Percentiles rank a stretch among this genome's conserved stretches.
phyloP scores from a whole-genome alignment of 1,139 yeast genomes.

The Scheffersomyces quercinus region DNA sequence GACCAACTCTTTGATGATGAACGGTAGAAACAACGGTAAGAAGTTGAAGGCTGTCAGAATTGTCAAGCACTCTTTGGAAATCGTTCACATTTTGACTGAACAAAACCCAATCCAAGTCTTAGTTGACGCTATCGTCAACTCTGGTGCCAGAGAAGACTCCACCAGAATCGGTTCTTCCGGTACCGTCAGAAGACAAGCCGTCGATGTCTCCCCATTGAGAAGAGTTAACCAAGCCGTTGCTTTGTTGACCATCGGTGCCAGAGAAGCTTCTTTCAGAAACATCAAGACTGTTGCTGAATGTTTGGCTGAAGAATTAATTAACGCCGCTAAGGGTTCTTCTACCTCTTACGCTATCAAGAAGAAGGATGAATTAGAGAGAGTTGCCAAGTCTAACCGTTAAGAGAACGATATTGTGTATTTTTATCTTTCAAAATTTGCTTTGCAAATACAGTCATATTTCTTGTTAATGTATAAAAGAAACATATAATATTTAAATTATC shows the following conservation, averaged over 20 bases:
- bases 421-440: constrained; percentile 16
- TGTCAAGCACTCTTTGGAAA: constrained; percentile 98
- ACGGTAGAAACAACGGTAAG: constrained; percentile 99
- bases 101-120: constrained; percentile 99
- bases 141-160: constrained; percentile 99
- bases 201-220: constrained; percentile 99
- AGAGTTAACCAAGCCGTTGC: constrained; percentile 99
- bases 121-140: constrained; percentile 99
- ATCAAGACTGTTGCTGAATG: constrained; percentile 99
- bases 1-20: constrained; percentile 99
- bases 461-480: constrained; percentile 18
- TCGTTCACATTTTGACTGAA: constrained; percentile 96
- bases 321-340: constrained; percentile 99
- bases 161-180: constrained; percentile 99
- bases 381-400: constrained; percentile 99
- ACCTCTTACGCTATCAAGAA: constrained; percentile 99
- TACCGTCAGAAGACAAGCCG: constrained; percentile 99
- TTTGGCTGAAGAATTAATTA: constrained; percentile 99
- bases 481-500: neutral
- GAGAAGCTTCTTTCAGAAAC: constrained; percentile 99
- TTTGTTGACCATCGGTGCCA: constrained; percentile 98
- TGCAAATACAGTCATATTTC: constrained; percentile 4
- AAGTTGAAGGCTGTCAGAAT: constrained; percentile 99
- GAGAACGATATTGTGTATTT: constrained; percentile 21
- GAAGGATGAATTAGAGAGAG: constrained; percentile 99